Evolutionary conservation across 2,329 filamentous ascomycete species (phyloP).

Genomic region (Ophiostoma ips): DNA sequence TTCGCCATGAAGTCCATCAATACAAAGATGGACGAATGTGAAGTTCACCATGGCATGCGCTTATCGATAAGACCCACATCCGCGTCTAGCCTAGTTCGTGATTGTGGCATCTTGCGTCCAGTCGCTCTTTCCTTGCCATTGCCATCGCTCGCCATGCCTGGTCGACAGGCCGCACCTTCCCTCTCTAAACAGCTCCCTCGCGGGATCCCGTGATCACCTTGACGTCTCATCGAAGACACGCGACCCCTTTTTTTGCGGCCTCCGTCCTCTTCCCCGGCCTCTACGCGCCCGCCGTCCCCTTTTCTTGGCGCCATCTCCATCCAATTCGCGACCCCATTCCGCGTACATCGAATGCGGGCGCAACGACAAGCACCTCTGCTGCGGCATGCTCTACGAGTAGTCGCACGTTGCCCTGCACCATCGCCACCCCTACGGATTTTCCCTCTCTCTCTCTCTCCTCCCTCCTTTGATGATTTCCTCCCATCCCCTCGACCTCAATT

Average conservation of each 20-base stretch:
- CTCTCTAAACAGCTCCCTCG: neutral
- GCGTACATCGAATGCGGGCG: no score
- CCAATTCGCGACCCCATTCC: neutral
- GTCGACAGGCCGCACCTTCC: slow-evolving; percentile 5
- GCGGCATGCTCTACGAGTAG: no score
- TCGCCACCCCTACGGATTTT: neutral
- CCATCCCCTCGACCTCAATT: no score
- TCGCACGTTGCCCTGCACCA: neutral
- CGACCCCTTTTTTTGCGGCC: neutral
- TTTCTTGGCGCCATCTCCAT: neutral
- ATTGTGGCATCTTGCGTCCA: no score
- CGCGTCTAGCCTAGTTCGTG: no score
- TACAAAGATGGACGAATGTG: no score
- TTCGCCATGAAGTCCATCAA: no score
- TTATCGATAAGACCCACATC: no score
- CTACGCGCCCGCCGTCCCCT: neutral
- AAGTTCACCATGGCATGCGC: no score
- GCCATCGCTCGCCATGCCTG: slow-evolving; percentile 1
- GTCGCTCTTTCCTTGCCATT: no score
- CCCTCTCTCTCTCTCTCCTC: neutral
- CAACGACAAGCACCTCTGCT: no score
- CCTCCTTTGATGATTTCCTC: neutral
- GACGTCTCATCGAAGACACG: neutral
- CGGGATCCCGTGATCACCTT: neutral
- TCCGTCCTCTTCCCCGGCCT: no score